These are phyloP conservation scores for Wickerhamomyces ciferrii DNA, from an alignment of 805 yeast species.

Conservation along the genomic window DNA sequence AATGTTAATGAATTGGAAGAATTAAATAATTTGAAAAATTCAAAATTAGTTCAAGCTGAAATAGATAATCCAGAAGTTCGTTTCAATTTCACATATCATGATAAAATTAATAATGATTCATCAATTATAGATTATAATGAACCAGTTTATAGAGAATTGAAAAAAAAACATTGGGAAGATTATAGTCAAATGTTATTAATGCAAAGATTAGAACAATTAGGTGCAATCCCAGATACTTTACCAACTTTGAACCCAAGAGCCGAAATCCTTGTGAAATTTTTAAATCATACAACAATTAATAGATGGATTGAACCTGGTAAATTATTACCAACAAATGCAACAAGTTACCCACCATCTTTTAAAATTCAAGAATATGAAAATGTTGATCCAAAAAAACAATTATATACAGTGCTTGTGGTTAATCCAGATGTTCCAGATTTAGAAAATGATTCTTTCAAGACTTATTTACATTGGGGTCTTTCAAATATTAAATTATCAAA, in stretches of 20 bases:
- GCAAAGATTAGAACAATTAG: constrained; percentile 87
- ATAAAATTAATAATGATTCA: constrained; percentile 31
- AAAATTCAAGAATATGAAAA: constrained; percentile 67
- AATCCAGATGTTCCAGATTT: constrained; percentile 91
- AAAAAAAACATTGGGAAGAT: constrained; percentile 67
- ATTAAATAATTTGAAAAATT: constrained; percentile 17
- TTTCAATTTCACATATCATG: constrained; percentile 50
- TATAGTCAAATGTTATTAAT: constrained; percentile 71
- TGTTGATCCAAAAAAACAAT: constrained; percentile 33
- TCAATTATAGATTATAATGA: constrained; percentile 56
- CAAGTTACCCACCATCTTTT: constrained; percentile 71
- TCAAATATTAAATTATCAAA: constrained; percentile 58
- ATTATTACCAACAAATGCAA: constrained; percentile 65
- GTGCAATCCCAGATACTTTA: constrained; percentile 88
- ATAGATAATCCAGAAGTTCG: constrained; percentile 78
- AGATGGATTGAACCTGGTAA: constrained; percentile 80
- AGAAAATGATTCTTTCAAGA: constrained; percentile 57
- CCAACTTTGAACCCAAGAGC: constrained; percentile 82
- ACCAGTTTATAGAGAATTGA: constrained; percentile 75
- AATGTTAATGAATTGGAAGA: constrained; percentile 12
- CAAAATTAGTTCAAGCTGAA: constrained; percentile 57
- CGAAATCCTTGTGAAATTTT: constrained; percentile 70
- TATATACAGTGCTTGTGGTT: constrained; percentile 75
- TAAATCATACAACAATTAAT: constrained; percentile 57
- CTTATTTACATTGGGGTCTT: constrained; percentile 75